phyloP scores from a whole-genome alignment of 1,284 basidiomycete species.

The Kwoniella shivajii region DNA sequence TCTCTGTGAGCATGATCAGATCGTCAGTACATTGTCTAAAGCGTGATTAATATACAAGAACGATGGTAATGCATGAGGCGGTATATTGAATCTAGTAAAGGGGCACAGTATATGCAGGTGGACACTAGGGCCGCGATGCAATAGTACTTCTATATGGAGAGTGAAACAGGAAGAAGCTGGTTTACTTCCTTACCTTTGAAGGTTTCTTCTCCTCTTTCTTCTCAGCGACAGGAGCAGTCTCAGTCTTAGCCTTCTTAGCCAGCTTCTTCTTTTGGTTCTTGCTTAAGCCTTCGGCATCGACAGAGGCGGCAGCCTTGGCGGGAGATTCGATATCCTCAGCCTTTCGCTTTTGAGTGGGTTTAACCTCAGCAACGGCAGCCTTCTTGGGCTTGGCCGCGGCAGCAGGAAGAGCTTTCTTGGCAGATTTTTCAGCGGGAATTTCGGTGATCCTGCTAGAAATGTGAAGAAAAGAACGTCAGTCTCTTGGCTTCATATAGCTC shows the following conservation, averaged over 20 bases:
- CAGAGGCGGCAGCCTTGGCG: constrained; percentile 33
- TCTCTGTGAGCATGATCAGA: constrained; percentile 42
- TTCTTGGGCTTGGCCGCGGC: constrained; percentile 53
- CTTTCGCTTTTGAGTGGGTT: constrained; percentile 61
- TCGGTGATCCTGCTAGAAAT: constrained; percentile 43
- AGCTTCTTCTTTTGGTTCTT: constrained; percentile 55
- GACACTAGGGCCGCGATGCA: neutral
- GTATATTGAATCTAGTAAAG: neutral
- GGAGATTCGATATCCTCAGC: constrained; percentile 49
- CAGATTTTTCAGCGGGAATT: constrained; percentile 32
- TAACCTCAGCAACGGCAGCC: constrained; percentile 56
- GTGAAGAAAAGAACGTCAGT: neutral
- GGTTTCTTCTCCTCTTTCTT: constrained; percentile 52
- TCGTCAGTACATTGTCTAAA: constrained; percentile 1
- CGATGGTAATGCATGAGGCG: constrained; percentile 4
- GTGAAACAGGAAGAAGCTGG: neutral
- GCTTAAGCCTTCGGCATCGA: constrained; percentile 37
- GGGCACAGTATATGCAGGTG: neutral
- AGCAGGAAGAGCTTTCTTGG: constrained; percentile 44
- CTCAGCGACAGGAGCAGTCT: constrained; percentile 45
- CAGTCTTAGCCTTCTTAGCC: constrained; percentile 50
- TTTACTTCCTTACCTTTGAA: constrained; percentile 50
- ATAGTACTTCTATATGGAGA: neutral
- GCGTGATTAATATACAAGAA: neutral
- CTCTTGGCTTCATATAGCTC: neutral